These are phyloP conservation scores for Trypethelium eluteriae DNA, from an alignment of 495 filamentous ascomycete species.

Conservation along the genomic window DNA sequence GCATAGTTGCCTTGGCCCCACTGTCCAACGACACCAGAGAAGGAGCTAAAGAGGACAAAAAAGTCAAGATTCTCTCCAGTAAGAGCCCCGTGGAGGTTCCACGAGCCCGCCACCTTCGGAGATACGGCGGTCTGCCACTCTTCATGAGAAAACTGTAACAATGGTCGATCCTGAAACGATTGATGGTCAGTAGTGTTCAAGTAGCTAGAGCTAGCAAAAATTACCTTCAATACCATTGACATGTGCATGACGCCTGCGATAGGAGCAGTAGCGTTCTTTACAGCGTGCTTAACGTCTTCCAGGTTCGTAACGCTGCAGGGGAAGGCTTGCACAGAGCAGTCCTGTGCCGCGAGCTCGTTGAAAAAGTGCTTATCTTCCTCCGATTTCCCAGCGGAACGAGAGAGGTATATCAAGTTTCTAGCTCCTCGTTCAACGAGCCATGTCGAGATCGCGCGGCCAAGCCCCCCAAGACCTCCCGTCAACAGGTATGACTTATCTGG, in stretches of 20 bases:
- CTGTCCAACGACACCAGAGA: conserved; percentile 17
- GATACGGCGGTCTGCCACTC: neutral
- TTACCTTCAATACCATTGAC: conserved; percentile 15
- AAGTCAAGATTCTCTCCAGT: conserved; percentile 14
- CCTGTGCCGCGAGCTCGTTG: neutral
- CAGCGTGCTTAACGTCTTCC: neutral
- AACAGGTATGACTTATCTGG: conserved; percentile 38
- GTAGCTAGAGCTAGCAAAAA: neutral
- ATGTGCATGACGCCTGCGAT: conserved; percentile 14
- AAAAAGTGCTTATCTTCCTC: neutral
- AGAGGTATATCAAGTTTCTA: conserved; percentile 8
- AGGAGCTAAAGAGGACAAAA: conserved; percentile 17
- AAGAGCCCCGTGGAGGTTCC: conserved; percentile 16
- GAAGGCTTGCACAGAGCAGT: neutral
- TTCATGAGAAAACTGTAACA: conserved; percentile 8
- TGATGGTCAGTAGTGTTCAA: neutral
- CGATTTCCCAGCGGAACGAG: neutral
- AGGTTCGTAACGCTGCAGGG: neutral
- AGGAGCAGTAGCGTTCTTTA: neutral
- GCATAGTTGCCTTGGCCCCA: conserved; percentile 17
- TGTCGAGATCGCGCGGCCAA: conserved; percentile 26
- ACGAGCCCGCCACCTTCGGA: conserved; percentile 17
- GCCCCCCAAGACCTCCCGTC: conserved; percentile 43
- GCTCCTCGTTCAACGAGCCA: conserved; percentile 6
- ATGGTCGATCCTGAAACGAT: neutral